Evolutionary conservation across 2,329 filamentous ascomycete species (phyloP).

Genomic region (Bipolaris cookei): DNA sequence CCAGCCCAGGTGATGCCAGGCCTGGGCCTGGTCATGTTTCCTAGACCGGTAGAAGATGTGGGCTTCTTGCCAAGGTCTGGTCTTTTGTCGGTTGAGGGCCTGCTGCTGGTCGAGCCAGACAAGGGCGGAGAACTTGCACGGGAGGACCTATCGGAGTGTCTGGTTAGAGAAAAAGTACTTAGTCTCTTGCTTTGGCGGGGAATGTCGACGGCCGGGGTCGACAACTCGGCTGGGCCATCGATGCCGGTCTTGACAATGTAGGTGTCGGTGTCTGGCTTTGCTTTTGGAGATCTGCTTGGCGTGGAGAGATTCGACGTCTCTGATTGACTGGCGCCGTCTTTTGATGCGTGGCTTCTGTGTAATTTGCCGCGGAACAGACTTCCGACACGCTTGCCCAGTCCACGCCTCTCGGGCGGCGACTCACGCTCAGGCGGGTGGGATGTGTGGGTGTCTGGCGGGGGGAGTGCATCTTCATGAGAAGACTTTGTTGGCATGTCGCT

Average conservation of each 20-base stretch:
- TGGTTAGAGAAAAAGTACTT: conserved; percentile 49
- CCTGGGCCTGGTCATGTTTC: conserved; percentile 35
- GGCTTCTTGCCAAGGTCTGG: conserved; percentile 27
- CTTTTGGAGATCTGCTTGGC: conserved; percentile 10
- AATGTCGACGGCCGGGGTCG: conserved; percentile 32
- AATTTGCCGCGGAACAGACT: conserved; percentile 43
- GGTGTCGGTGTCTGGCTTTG: conserved; percentile 19
- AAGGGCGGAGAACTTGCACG: conserved; percentile 46
- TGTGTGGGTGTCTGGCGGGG: background rate
- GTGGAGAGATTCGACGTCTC: conserved; percentile 4
- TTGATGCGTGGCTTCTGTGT: conserved; percentile 13
- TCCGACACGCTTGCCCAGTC: conserved; percentile 41
- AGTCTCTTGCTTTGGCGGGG: conserved; percentile 38
- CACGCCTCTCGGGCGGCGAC: conserved; percentile 33
- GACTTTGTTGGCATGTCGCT: conserved; percentile 13
- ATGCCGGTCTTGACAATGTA: conserved; percentile 40
- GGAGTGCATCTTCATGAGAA: conserved; percentile 7
- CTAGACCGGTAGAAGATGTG: conserved; percentile 40
- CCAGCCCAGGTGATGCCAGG: conserved; percentile 42
- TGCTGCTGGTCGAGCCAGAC: conserved; percentile 48
- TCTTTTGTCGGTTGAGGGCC: conserved; percentile 29
- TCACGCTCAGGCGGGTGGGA: conserved; percentile 14
- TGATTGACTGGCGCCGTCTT: conserved; percentile 11
- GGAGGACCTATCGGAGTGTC: conserved; percentile 47
- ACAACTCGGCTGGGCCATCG: conserved; percentile 34